These are phyloP conservation scores for Xylaria sp. DNA, from an alignment of 2,329 filamentous ascomycete genomes.

Conservation along the genomic window DNA sequence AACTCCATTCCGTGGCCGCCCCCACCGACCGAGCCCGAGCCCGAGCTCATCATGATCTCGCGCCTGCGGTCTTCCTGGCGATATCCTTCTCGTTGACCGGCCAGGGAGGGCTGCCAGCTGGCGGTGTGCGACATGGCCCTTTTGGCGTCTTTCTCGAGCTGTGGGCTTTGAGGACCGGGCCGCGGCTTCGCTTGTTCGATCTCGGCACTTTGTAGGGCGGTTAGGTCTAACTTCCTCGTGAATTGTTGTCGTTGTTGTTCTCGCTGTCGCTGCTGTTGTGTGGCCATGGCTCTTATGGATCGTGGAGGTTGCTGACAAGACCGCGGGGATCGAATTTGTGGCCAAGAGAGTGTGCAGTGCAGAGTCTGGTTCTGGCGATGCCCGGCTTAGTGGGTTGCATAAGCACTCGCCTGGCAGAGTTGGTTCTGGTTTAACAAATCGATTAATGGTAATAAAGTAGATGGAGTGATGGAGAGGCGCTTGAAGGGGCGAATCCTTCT, in stretches of 20 bases:
- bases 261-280: neutral
- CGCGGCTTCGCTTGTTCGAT: conserved; percentile 26
- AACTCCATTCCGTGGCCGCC: conserved; percentile 52
- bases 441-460: neutral
- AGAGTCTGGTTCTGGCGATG: too few species aligned
- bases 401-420: too few species aligned
- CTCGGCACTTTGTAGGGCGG: conserved; percentile 17
- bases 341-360: too few species aligned
- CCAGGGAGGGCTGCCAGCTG: conserved; percentile 59
- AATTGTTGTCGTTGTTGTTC: conserved; percentile 1
- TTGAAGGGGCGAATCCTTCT: neutral
- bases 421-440: neutral
- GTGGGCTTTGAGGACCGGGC: conserved; percentile 41
- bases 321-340: too few species aligned
- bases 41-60: conserved; percentile 57
- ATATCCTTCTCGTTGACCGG: conserved; percentile 61
- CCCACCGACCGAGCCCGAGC: neutral
- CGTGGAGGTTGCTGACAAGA: too few species aligned
- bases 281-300: neutral
- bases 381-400: too few species aligned
- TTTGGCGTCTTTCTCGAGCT: conserved; percentile 49
- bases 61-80: conserved; percentile 65
- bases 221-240: conserved; percentile 23
- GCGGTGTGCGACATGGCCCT: conserved; percentile 52
- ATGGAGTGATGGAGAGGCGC: neutral